Conservation (phyloP, 2,329 filamentous ascomycete species). For the Neofusicoccum umdonicola region DNA sequence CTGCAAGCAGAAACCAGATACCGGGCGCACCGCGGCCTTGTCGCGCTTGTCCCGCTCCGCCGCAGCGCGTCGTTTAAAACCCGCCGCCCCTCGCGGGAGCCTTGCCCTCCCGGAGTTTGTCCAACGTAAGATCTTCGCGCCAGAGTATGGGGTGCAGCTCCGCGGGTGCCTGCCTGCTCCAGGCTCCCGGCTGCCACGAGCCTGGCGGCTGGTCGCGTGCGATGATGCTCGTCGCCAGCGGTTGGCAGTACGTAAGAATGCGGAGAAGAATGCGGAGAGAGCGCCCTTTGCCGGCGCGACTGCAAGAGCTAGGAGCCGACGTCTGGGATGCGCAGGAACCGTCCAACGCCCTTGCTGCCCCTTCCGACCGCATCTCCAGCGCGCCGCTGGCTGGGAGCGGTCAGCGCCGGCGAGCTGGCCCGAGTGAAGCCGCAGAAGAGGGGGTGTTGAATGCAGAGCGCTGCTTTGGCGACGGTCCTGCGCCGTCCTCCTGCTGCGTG, state of each 20-base stretch:
- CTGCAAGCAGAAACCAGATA: constrained; percentile 6
- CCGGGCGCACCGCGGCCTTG: constrained; percentile 5
- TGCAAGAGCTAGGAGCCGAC: neutral
- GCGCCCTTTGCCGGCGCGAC: neutral
- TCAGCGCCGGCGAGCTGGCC: neutral
- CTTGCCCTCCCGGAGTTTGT: neutral
- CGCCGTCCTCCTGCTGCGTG: neutral
- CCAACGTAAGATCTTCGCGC: neutral
- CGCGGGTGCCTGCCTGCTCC: too few relatives aligned
- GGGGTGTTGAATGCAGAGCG: neutral
- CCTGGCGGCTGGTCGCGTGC: neutral
- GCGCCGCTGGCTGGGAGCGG: neutral
- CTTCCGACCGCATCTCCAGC: too few relatives aligned
- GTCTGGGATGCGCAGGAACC: neutral
- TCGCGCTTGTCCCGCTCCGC: neutral
- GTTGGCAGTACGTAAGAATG: constrained; percentile 13
- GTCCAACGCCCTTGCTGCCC: neutral
- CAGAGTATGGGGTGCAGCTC: constrained; percentile 1
- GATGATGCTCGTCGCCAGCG: neutral
- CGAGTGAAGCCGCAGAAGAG: neutral
- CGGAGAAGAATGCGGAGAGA: constrained; percentile 14
- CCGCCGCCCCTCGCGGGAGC: neutral
- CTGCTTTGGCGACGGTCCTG: neutral
- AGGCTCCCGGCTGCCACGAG: neutral
- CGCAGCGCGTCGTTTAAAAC: neutral